A percentile compares a stretch with the other conserved stretches of the same genome.
Conservation (phyloP, 495 filamentous ascomycete genomes). For the Penicillium maclennaniae region DNA sequence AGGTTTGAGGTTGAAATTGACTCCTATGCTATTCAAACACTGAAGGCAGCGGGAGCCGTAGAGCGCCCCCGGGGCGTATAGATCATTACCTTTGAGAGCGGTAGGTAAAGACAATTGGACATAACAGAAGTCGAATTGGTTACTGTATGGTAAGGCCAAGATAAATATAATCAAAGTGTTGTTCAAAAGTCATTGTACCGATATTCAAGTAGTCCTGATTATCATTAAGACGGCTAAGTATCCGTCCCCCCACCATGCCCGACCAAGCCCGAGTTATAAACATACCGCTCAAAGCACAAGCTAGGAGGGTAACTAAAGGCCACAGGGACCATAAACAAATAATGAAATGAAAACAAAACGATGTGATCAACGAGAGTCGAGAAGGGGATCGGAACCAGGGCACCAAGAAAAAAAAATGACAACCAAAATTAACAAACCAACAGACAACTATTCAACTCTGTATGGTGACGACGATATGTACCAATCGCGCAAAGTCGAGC, state of each 20-base stretch:
- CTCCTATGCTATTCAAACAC: too few relatives aligned
- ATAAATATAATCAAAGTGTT: too few relatives aligned
- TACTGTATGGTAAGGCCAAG: too few relatives aligned
- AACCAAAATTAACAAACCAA: constrained; percentile 16
- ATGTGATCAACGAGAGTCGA: constrained; percentile 16
- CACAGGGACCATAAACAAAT: not conserved
- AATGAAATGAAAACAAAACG: too few relatives aligned
- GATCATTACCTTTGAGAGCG: too few relatives aligned
- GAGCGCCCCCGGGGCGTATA: too few relatives aligned
- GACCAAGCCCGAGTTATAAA: constrained; percentile 8
- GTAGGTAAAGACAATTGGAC: too few relatives aligned
- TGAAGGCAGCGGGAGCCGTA: too few relatives aligned
- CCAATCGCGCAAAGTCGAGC: constrained; percentile 10
- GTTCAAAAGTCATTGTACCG: not conserved
- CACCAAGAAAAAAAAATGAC: not conserved
- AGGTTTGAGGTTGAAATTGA: too few relatives aligned
- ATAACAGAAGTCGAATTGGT: too few relatives aligned
- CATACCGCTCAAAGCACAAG: constrained; percentile 3
- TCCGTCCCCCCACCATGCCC: not conserved
- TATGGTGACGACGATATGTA: constrained; percentile 29
- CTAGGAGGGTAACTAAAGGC: not conserved
- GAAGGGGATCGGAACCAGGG: constrained; percentile 14
- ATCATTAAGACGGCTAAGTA: constrained; percentile 9
- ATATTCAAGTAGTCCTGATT: constrained; percentile 12
- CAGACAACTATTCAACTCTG: constrained; percentile 6